Evolutionary conservation across 495 filamentous ascomycete genomes (phyloP).

Genomic region (Thozetella sp.): DNA sequence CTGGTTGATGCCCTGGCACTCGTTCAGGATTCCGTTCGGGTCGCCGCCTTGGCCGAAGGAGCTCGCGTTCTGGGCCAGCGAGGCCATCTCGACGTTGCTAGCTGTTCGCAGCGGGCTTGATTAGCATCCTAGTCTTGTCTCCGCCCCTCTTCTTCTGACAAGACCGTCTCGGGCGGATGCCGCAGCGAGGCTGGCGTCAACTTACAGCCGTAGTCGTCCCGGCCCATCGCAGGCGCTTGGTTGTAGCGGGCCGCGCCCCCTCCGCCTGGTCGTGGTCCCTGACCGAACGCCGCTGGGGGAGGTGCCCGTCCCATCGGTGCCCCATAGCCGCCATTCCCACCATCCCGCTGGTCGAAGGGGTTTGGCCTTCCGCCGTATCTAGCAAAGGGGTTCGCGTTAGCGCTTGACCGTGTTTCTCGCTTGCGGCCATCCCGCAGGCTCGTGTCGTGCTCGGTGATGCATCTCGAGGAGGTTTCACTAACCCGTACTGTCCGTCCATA

Average conservation of each 20-base stretch:
- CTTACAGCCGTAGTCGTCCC: slow-evolving; percentile 50
- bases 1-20: slow-evolving; percentile 75
- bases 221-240: slow-evolving; percentile 39
- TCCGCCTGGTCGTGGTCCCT: slow-evolving; percentile 43
- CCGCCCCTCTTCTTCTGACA: no score
- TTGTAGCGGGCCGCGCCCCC: slow-evolving; percentile 37
- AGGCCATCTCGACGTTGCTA: slow-evolving; percentile 64
- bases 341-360: slow-evolving; percentile 51
- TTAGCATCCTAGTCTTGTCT: neutral
- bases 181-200: slow-evolving; percentile 21
- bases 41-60: slow-evolving; percentile 43
- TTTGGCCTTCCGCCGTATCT: slow-evolving; percentile 49
- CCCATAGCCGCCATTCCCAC: slow-evolving; percentile 24
- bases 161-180: no score
- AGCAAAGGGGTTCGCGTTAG: slow-evolving; percentile 22
- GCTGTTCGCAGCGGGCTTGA: slow-evolving; percentile 20
- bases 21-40: slow-evolving; percentile 77
- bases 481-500: slow-evolving; percentile 41
- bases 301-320: slow-evolving; percentile 31
- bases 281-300: slow-evolving; percentile 26
- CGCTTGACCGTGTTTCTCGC: neutral
- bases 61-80: slow-evolving; percentile 49
- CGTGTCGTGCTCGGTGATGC: neutral
- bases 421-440: neutral
- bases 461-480: slow-evolving; percentile 14